phyloP scores from a whole-genome alignment of 2,329 filamentous ascomycete genomes.

The Amesomyces nigricolor region DNA sequence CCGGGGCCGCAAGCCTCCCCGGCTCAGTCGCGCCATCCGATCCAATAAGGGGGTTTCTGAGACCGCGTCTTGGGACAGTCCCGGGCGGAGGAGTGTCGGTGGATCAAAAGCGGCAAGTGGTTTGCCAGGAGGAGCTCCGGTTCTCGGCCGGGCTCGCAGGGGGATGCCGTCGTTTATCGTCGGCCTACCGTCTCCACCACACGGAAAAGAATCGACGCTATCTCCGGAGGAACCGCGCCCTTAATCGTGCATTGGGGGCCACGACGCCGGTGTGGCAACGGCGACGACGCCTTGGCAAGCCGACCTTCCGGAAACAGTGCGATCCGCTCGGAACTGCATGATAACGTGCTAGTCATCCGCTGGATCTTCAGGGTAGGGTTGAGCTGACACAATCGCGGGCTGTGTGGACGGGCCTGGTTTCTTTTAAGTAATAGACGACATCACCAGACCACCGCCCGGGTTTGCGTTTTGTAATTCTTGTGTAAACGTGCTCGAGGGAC shows the following conservation, averaged over 20 bases:
- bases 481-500: not conserved
- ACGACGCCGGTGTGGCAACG: not conserved
- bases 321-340: not conserved
- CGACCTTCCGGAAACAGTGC: constrained; percentile 10
- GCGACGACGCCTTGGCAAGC: not conserved
- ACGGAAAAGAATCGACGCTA: not conserved
- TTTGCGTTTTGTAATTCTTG: constrained; percentile 16
- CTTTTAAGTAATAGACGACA: constrained; percentile 18
- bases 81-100: not conserved
- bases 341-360: not conserved
- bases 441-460: constrained; percentile 15
- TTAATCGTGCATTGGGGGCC: not conserved
- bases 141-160: constrained; percentile 7
- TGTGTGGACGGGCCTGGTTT: constrained; percentile 9
- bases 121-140: constrained; percentile 1
- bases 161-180: constrained; percentile 13
- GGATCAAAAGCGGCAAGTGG: constrained; percentile 2
- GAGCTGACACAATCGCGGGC: not conserved
- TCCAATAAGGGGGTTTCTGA: not conserved
- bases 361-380: not conserved
- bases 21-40: not conserved
- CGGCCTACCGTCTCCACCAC: constrained; percentile 11
- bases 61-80: not conserved
- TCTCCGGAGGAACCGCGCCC: not conserved
- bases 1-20: not conserved